Evolutionary conservation across 1,284 basidiomycete species (phyloP).

Genomic region (Ganoderma lingzhi): DNA sequence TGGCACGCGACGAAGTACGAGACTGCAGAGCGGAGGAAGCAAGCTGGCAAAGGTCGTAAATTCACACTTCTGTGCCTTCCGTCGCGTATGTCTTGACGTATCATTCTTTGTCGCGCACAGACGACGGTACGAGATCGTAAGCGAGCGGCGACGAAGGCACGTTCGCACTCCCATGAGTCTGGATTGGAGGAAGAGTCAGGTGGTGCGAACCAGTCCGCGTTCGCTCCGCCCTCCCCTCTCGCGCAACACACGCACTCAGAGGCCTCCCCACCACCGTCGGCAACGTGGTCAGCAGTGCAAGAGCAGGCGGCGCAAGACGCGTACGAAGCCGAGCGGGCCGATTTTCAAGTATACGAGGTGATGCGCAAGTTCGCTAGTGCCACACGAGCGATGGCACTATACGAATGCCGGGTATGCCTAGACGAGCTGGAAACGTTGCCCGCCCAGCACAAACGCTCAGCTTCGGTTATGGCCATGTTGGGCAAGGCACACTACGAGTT

Average conservation of each 20-base stretch:
- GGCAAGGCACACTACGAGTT: slow-evolving; percentile 89
- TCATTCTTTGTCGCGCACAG: slow-evolving; percentile 11
- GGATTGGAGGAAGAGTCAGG: slow-evolving; percentile 71
- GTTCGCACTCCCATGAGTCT: slow-evolving; percentile 62
- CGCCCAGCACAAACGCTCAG: slow-evolving; percentile 74
- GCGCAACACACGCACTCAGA: slow-evolving; percentile 64
- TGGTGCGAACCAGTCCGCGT: slow-evolving; percentile 52
- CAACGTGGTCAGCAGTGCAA: slow-evolving; percentile 63
- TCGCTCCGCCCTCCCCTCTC: slow-evolving; percentile 54
- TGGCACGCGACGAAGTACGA: slow-evolving; percentile 71
- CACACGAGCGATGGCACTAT: slow-evolving; percentile 74
- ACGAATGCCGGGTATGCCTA: slow-evolving; percentile 79
- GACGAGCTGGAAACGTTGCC: slow-evolving; percentile 82
- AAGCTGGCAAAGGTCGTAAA: slow-evolving; percentile 46
- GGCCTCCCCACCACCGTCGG: slow-evolving; percentile 59
- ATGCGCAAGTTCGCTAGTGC: slow-evolving; percentile 85
- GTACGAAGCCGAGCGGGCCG: slow-evolving; percentile 76
- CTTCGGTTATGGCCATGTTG: slow-evolving; percentile 82
- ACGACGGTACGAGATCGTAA: slow-evolving; percentile 60
- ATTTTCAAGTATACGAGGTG: slow-evolving; percentile 84
- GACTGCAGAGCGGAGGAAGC: slow-evolving; percentile 62
- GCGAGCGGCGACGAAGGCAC: slow-evolving; percentile 46
- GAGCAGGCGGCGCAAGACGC: slow-evolving; percentile 76
- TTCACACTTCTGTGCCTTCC: background rate
- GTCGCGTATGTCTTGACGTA: slow-evolving; percentile 7